These are phyloP conservation scores for Trichoderma pleuroti DNA, from an alignment of 2,329 filamentous ascomycete genomes.

Conservation along the genomic window DNA sequence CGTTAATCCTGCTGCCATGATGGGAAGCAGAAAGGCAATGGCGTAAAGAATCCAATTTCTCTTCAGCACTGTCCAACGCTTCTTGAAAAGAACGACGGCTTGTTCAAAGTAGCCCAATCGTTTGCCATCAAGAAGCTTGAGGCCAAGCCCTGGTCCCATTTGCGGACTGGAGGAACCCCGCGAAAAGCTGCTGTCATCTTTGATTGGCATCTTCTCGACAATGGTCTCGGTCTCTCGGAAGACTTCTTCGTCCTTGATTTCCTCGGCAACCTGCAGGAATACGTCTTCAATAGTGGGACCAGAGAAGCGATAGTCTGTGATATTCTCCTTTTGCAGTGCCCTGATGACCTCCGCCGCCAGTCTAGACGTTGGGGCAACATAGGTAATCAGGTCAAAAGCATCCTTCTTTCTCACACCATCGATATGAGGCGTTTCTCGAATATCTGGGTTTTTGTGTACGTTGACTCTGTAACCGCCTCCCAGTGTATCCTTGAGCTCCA, in stretches of 20 bases:
- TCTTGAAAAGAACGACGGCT: constrained; percentile 69
- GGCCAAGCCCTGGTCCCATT: constrained; percentile 30
- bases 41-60: constrained; percentile 74
- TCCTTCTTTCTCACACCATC: constrained; percentile 54
- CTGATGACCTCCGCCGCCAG: constrained; percentile 70
- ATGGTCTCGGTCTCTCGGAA: constrained; percentile 21
- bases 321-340: constrained; percentile 60
- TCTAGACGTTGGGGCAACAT: constrained; percentile 65
- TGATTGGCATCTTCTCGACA: constrained; percentile 26
- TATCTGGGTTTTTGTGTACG: constrained; percentile 57
- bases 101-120: constrained; percentile 68
- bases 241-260: constrained; percentile 57
- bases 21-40: constrained; percentile 71
- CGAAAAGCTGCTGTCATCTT: constrained; percentile 24
- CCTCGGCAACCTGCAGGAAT: constrained; percentile 80
- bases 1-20: constrained; percentile 75
- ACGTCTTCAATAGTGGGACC: constrained; percentile 92
- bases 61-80: constrained; percentile 72
- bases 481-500: constrained; percentile 75
- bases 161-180: constrained; percentile 23
- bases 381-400: constrained; percentile 69
- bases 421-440: constrained; percentile 48
- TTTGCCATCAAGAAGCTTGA: constrained; percentile 64
- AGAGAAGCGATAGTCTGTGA: constrained; percentile 78
- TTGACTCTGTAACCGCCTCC: constrained; percentile 84